Evolutionary conservation across 2,329 filamentous ascomycete species (phyloP).

Genomic region (Paracorniculantispora psalliotae): DNA sequence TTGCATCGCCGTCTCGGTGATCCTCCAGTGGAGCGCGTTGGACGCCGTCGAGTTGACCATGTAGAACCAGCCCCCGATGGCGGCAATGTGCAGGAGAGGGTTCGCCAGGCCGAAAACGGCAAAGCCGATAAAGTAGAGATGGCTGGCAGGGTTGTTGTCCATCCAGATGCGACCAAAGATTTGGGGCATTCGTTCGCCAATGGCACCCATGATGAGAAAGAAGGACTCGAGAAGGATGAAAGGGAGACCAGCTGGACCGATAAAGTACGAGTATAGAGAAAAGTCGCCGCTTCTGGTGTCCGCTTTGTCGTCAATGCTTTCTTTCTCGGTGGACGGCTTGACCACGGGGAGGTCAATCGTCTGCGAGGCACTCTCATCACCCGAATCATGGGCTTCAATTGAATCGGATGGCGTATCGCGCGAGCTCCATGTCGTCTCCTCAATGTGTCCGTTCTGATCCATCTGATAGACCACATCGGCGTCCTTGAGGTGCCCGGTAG

Average conservation of each 20-base stretch:
- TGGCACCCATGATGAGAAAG: not conserved
- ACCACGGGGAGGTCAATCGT: too few species aligned
- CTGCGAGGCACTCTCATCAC: not conserved
- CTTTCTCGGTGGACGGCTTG: not conserved
- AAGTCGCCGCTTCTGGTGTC: not conserved
- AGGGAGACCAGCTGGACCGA: not conserved
- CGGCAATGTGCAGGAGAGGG: not conserved
- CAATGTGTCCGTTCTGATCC: not conserved
- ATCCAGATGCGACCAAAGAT: constrained; percentile 10
- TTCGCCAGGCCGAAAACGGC: not conserved
- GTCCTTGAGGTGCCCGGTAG: not conserved
- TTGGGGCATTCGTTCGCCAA: not conserved
- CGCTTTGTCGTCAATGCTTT: not conserved
- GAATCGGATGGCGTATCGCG: not conserved
- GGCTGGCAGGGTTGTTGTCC: constrained; percentile 8
- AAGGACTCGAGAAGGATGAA: not conserved
- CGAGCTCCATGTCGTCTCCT: not conserved
- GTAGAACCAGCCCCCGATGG: not conserved
- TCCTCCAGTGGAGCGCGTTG: not conserved
- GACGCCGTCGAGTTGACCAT: not conserved
- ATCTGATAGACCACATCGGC: not conserved
- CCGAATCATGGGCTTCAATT: too few species aligned
- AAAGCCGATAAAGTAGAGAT: constrained; percentile 3
- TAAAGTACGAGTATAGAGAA: constrained; percentile 3
- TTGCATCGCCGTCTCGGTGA: not conserved